These are phyloP conservation scores for Polymyxa betae DNA, from an alignment of 208 protist genomes.

Conservation along the genomic window DNA sequence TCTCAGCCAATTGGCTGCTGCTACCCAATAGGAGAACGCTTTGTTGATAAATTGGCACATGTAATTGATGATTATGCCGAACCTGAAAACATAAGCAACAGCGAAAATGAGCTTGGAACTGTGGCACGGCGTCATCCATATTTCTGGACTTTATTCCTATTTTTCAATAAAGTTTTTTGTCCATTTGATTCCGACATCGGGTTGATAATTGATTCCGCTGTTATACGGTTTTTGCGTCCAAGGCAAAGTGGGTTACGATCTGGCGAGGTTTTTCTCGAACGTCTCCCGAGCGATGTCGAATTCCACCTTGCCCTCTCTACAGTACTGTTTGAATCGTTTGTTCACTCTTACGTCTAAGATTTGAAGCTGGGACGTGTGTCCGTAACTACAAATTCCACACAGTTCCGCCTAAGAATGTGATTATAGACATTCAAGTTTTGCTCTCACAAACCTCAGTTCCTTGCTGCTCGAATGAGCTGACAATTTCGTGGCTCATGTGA, in stretches of 20 bases:
- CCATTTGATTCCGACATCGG: neutral
- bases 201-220: neutral
- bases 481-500: neutral
- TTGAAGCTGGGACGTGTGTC: neutral
- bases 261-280: neutral
- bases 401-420: no score
- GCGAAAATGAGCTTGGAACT: neutral
- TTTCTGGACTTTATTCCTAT: neutral
- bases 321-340: neutral
- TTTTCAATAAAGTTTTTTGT: neutral
- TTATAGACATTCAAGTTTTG: neutral
- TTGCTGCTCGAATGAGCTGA: neutral
- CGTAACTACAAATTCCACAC: neutral
- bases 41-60: neutral
- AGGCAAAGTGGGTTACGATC: neutral
- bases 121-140: neutral
- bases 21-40: neutral
- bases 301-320: neutral
- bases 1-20: neutral
- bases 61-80: neutral
- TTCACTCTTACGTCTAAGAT: neutral
- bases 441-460: neutral
- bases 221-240: neutral
- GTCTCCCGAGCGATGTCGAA: neutral
- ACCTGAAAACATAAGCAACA: neutral